Conservation (phyloP, 1,139 yeast genomes). For the Meyerozyma carpophila region DNA sequence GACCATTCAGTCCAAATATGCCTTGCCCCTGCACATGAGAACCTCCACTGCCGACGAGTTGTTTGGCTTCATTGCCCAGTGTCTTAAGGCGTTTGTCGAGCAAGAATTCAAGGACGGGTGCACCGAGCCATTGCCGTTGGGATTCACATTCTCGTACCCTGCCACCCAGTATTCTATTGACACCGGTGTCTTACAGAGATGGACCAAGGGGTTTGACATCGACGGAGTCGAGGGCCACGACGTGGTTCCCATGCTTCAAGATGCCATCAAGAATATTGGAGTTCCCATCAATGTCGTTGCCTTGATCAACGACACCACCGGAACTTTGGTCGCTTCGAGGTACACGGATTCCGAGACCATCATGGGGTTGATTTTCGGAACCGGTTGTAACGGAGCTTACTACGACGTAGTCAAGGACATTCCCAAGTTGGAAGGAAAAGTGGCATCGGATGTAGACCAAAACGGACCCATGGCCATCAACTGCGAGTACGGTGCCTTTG, state of each 20-base stretch:
- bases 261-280: slow-evolving; percentile 55
- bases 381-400: slow-evolving; percentile 98
- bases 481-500: slow-evolving; percentile 98
- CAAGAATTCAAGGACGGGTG: slow-evolving; percentile 64
- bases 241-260: slow-evolving; percentile 87
- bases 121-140: slow-evolving; percentile 57
- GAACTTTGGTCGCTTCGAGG: slow-evolving; percentile 93
- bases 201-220: slow-evolving; percentile 98
- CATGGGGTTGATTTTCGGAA: slow-evolving; percentile 96
- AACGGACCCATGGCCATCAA: slow-evolving; percentile 89
- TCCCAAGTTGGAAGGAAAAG: slow-evolving; percentile 75
- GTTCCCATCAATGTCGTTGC: slow-evolving; percentile 88
- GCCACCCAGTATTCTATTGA: slow-evolving; percentile 80
- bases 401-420: slow-evolving; percentile 71
- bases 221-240: slow-evolving; percentile 91
- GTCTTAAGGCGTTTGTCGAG: slow-evolving; percentile 58
- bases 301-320: slow-evolving; percentile 93
- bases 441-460: slow-evolving; percentile 56
- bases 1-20: slow-evolving; percentile 75
- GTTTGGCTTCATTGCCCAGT: slow-evolving; percentile 82
- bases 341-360: slow-evolving; percentile 84
- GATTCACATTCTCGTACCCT: slow-evolving; percentile 95
- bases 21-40: slow-evolving; percentile 71
- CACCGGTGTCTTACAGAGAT: slow-evolving; percentile 83
- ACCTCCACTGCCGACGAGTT: slow-evolving; percentile 72